phyloP scores from a whole-genome alignment of 257 asterid genomes.

The Solanum arcanum region DNA sequence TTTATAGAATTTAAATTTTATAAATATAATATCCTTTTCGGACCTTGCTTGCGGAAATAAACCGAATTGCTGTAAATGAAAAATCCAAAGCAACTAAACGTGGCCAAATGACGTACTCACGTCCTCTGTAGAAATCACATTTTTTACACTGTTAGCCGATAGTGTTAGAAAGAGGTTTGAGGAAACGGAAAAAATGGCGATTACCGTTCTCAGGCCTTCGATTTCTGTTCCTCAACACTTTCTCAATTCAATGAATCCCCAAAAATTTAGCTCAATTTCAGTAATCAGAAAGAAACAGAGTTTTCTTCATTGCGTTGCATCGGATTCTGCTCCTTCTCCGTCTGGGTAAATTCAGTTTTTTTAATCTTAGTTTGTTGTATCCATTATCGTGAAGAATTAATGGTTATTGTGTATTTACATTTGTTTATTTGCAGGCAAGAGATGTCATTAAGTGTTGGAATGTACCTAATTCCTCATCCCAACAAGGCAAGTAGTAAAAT shows the following conservation, averaged over 20 bases:
- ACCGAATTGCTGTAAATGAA: background rate
- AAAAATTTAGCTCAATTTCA: background rate
- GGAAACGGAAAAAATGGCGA: constrained; percentile 37
- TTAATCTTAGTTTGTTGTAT: background rate
- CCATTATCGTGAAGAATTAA: background rate
- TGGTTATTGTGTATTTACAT: background rate
- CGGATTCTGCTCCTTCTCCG: constrained; percentile 12
- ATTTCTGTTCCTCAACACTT: background rate
- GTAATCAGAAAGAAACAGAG: constrained; percentile 8
- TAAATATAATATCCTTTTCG: too few species aligned
- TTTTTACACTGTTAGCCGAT: background rate
- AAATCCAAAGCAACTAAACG: background rate
- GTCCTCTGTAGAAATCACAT: background rate
- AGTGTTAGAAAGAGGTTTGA: background rate
- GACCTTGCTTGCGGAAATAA: too few species aligned
- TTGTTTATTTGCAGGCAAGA: constrained; percentile 9
- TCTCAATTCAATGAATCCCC: background rate
- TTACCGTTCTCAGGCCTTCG: constrained; percentile 27
- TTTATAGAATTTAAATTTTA: too few species aligned
- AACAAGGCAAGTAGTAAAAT: constrained; percentile 39
- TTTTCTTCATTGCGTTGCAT: constrained; percentile 13
- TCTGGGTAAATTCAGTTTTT: background rate
- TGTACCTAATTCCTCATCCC: constrained; percentile 78
- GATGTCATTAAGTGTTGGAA: constrained; percentile 49
- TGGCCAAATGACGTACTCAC: constrained; percentile 10